Conservation (phyloP, 805 yeast species). For the Vanderwaltozyma verrucispora region DNA sequence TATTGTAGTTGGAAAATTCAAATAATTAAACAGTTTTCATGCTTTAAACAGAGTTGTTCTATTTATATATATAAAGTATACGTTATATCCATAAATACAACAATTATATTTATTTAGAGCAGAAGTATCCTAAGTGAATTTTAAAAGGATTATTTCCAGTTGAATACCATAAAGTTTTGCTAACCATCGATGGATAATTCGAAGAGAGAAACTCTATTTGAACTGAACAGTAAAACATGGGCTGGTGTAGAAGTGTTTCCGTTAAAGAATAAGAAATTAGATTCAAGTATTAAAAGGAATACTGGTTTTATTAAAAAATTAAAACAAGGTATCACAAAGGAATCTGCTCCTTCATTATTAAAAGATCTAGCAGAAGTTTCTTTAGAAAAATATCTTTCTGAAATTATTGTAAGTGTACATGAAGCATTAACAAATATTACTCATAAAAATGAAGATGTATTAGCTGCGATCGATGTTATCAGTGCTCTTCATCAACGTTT, state of each 20-base stretch:
- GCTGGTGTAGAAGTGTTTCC: slow-evolving; percentile 33
- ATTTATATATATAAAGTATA: no score
- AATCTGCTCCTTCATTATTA: slow-evolving; percentile 37
- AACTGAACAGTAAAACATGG: slow-evolving; percentile 44
- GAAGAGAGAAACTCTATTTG: slow-evolving; percentile 12
- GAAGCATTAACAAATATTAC: slow-evolving; percentile 49
- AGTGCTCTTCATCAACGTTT: slow-evolving; percentile 76
- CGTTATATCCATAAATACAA: no score
- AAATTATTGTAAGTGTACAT: slow-evolving; percentile 47
- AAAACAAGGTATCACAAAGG: slow-evolving; percentile 45
- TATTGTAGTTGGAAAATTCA: no score
- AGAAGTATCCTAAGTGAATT: no score
- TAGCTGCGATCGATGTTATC: slow-evolving; percentile 55
- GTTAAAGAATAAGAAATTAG: slow-evolving; percentile 34
- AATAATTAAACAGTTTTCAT: no score
- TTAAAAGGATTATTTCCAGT: no score
- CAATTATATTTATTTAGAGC: no score
- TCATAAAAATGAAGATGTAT: slow-evolving; percentile 45
- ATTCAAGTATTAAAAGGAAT: slow-evolving; percentile 73
- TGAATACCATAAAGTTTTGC: no score
- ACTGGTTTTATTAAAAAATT: slow-evolving; percentile 68
- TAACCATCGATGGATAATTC: no score
- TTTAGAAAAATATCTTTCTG: slow-evolving; percentile 65
- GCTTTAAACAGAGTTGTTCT: no score
- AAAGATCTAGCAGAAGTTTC: slow-evolving; percentile 55